phyloP scores from a whole-genome alignment of 768 basidiomycete genomes.

The Phylloporus sp. region DNA sequence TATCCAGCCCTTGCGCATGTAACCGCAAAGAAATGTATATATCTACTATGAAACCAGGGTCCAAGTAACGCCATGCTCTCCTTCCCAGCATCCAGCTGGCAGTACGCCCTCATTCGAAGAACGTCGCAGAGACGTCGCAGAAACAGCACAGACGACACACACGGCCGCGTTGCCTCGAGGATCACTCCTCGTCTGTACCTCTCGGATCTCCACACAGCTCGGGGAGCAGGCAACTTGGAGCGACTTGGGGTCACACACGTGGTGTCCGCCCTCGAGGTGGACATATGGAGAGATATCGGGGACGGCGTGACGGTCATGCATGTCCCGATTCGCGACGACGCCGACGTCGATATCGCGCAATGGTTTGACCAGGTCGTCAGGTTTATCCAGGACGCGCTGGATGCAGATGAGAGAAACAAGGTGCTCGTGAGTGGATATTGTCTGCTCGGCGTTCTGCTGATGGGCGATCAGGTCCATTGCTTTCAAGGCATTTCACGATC shows the following conservation, averaged over 20 bases:
- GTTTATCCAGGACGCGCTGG: constrained; percentile 50
- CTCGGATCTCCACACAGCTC: constrained; percentile 58
- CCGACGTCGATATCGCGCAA: constrained; percentile 38
- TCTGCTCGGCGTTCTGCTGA: background rate
- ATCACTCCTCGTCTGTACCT: constrained; percentile 57
- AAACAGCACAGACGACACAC: background rate
- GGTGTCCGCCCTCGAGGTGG: constrained; percentile 57
- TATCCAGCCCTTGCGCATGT: background rate
- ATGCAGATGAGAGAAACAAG: constrained; percentile 38
- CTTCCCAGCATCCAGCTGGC: constrained; percentile 31
- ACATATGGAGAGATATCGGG: constrained; percentile 22
- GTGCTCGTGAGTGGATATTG: constrained; percentile 43
- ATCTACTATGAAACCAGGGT: constrained; percentile 8
- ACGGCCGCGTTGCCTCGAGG: constrained; percentile 24
- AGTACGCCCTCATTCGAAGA: constrained; percentile 23
- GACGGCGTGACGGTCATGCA: constrained; percentile 44
- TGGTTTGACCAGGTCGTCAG: constrained; percentile 48
- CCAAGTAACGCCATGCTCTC: constrained; percentile 25
- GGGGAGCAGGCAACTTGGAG: constrained; percentile 42
- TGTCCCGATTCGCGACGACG: constrained; percentile 45
- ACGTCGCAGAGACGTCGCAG: constrained; percentile 14
- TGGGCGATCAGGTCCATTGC: constrained; percentile 62
- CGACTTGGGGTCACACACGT: constrained; percentile 71
- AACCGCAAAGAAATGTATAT: background rate
- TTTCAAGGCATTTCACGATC: constrained; percentile 72